Percentiles rank a stretch among this genome's conserved stretches.
Conservation (phyloP, 1,284 basidiomycete genomes). For the Polyporus tsugae region DNA sequence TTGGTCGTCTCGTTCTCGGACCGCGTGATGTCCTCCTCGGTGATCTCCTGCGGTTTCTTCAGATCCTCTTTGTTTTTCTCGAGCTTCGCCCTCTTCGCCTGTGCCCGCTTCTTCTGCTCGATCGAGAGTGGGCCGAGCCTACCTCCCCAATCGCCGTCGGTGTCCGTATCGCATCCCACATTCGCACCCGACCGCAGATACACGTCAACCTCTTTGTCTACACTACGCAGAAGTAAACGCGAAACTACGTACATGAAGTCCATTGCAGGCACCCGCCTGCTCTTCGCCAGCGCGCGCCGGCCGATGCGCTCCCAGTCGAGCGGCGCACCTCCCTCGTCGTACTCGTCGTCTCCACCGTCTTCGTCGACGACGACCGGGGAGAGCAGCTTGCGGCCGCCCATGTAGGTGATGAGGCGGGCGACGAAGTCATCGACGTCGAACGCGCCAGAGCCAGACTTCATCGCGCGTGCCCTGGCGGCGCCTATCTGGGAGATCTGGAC, state of each 20-base stretch:
- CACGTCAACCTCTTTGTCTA: background rate
- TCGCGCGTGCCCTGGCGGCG: conserved; percentile 83
- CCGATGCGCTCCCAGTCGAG: conserved; percentile 82
- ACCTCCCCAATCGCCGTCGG: conserved; percentile 4
- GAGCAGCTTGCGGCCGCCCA: conserved; percentile 69
- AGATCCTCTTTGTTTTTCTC: conserved; percentile 78
- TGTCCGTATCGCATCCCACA: background rate
- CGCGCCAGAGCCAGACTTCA: conserved; percentile 82
- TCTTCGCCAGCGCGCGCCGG: conserved; percentile 76
- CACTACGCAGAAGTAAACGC: background rate
- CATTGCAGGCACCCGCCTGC: conserved; percentile 74
- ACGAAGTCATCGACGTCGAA: conserved; percentile 90
- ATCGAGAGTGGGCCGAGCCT: conserved; percentile 84
- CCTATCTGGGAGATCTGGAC: conserved; percentile 73
- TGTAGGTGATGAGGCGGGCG: conserved; percentile 70
- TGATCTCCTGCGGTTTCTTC: conserved; percentile 76
- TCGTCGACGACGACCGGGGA: conserved; percentile 28
- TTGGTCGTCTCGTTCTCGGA: conserved; percentile 86
- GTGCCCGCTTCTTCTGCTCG: conserved; percentile 75
- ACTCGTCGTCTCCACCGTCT: conserved; percentile 38
- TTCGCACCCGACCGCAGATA: background rate
- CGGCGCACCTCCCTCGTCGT: conserved; percentile 46
- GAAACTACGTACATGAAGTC: conserved; percentile 76
- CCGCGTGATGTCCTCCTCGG: conserved; percentile 78
- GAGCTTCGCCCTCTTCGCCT: conserved; percentile 68